Base-by-base conservation (phyloP, 257 asterid genomes). In the Striga asiatica region DNA sequence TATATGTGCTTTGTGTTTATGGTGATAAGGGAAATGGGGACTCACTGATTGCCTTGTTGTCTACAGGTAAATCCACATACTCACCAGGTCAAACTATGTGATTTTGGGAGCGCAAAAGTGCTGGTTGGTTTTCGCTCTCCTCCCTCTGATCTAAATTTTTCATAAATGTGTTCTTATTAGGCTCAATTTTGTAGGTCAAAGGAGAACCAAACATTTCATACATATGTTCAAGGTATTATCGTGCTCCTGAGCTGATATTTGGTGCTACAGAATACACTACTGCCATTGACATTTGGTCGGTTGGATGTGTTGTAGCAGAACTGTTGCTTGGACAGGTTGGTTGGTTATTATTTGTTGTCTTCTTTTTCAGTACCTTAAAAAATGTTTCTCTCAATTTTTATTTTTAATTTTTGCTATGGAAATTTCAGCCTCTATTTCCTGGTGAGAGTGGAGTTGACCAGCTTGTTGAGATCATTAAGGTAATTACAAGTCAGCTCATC, bases 61-160 rank as follows among this genome's bases (percentile, higher is more conserved):
- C 18, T 52, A 37, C 74, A 89, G 97, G 97, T 82, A 67, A 85
- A 89, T 72, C 94, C 97, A 50, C 85, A 74, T 46, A 85, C 83
- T 60, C 97, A 89, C 69, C 97, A 89, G 70, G 95, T 89, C 58
- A 89, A 89, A 67, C 67, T 89, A 42, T 89, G 97, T 21, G 97
- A 89, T 71, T 89, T 89, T 71, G 97, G 97, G 69, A 89, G 97
- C 68, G 97, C 97, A 4, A 89, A 89, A 76, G 76, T 82, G 43
- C 79, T 89, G 84, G 84, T 78, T 31, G 8, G 81, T 61, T 10
- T 3, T 28, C 61, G n/a, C 49, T 41, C n/a, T 10, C 42, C 25
- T 0, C 47, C 49, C 45, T 32, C 61, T 14, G 50, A 43, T 41
- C 19, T 16, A 13, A 51, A 8, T 58, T 28, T 24, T 5, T 42